Evolutionary conservation across 78 protist genomes (phyloP), one percentile per base, ranked within the genome.

Genomic region (Creolimax fragrantissima): DNA sequence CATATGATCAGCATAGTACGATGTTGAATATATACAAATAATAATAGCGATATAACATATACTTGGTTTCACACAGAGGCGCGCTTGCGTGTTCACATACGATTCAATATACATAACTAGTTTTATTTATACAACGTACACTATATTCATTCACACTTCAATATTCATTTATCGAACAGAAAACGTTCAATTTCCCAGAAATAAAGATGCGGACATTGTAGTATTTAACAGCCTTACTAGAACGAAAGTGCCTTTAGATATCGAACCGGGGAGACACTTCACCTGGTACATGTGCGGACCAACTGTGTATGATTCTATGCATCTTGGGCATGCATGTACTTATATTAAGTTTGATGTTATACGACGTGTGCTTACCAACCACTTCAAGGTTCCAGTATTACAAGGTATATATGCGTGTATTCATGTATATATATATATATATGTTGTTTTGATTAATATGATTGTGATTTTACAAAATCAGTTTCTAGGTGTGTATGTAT

Each of bases 311-410:
- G 88, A 84, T 11, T 36, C 32, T 35, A 35, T 36, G 88, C 88
- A 84, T 11, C 36, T 84, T 35, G 88, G 88, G 7, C 88, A 84
- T 84, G 88, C 88, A 74, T 44, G 90, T 43, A n/a, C 42, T 4
- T 98, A 98, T 85, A 45, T 98, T 43, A 81, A 94, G 45, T 96
- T 98, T n/a, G 99, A 98, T 96, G 95, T 98, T 43, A 41, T 98
- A 35, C 96, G 99, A 4, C 95, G 99, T 39, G 84, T 98, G 7
- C 43, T 98, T 88, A 92, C 42, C 44, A 96, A 97, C 44, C 97
- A 97, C 95, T 95, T 98, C 37, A 11, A 11, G 6, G 42, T 83
- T 32, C 86, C 86, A 6, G 86, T 83, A 83, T 6, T 0, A 6
- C 86, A 83, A 83, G 86, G 86, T 11, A 35, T 6, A 41, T 83